phyloP scores from a whole-genome alignment of 108 stramenopile genomes.

The Cyclotella baltica region DNA sequence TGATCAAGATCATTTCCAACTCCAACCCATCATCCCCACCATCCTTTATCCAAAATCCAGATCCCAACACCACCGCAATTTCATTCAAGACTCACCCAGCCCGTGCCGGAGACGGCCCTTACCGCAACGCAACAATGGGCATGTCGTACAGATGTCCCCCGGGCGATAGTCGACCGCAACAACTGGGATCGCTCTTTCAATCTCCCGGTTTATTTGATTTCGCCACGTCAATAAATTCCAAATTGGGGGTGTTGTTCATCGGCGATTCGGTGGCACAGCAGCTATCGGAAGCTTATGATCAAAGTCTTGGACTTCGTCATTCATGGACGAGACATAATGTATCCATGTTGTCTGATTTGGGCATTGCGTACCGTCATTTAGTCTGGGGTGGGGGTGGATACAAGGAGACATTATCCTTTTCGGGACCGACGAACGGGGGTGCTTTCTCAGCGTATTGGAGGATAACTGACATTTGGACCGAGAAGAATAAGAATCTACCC shows the following conservation, averaged over 20 bases:
- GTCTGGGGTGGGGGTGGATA: not conserved
- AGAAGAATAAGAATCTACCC: not conserved
- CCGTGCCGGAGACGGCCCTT: not conserved
- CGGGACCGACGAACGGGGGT: not conserved
- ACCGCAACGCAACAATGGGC: constrained; percentile 3
- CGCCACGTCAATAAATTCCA: not conserved
- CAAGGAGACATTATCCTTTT: constrained; percentile 6
- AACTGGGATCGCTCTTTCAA: not conserved
- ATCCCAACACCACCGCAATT: too few species aligned
- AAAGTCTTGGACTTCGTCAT: not conserved
- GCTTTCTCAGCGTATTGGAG: not conserved
- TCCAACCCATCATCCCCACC: too few species aligned
- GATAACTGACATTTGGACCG: constrained; percentile 9
- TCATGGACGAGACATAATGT: not conserved
- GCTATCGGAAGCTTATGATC: constrained; percentile 4
- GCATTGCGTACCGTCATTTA: too few species aligned
- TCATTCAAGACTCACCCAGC: not conserved
- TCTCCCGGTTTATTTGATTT: constrained; percentile 1
- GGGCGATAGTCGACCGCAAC: not conserved
- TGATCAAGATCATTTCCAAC: too few species aligned
- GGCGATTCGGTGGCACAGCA: constrained; percentile 18
- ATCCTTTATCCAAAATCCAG: too few species aligned
- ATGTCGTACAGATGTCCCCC: not conserved
- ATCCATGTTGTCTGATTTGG: not conserved
- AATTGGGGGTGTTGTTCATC: not conserved